Conservation (phyloP, 257 asterid genomes). For the Nicotiana obtusifolia region DNA sequence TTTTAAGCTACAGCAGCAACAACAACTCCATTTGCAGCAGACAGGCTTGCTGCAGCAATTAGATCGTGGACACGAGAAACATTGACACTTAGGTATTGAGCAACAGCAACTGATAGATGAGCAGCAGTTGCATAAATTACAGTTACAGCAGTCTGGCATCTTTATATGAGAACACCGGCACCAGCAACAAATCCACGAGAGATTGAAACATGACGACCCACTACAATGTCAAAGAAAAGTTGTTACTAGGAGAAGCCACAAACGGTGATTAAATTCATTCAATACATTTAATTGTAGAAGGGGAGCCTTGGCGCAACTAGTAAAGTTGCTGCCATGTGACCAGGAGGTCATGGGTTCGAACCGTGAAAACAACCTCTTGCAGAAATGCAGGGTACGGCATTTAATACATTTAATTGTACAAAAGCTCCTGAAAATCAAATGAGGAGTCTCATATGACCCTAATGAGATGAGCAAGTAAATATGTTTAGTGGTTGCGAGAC, state of each 20-base stretch:
- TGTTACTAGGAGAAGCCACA: background rate
- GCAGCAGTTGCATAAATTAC: slow-evolving; percentile 31
- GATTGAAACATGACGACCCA: slow-evolving; percentile 42
- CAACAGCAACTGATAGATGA: slow-evolving; percentile 34
- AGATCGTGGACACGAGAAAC: slow-evolving; percentile 34
- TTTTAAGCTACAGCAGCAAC: slow-evolving; percentile 38
- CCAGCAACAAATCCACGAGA: slow-evolving; percentile 51
- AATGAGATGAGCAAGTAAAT: background rate
- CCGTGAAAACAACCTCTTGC: too few species aligned
- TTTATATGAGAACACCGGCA: slow-evolving; percentile 26
- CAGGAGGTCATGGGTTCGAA: too few species aligned
- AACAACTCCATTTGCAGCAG: slow-evolving; percentile 34
- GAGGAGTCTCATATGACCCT: background rate
- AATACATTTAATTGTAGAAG: background rate
- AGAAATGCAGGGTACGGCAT: too few species aligned
- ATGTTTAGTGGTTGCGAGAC: background rate
- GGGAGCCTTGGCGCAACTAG: too few species aligned
- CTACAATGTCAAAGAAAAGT: slow-evolving; percentile 25
- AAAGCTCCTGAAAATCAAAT: background rate
- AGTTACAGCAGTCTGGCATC: slow-evolving; percentile 33
- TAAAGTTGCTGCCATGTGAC: too few species aligned
- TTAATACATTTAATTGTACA: background rate
- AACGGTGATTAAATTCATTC: background rate
- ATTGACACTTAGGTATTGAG: slow-evolving; percentile 36
- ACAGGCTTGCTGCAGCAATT: slow-evolving; percentile 31